Evolutionary conservation across 2,329 filamentous ascomycete species (phyloP).

Genomic region (Exutisphaerella laricina): DNA sequence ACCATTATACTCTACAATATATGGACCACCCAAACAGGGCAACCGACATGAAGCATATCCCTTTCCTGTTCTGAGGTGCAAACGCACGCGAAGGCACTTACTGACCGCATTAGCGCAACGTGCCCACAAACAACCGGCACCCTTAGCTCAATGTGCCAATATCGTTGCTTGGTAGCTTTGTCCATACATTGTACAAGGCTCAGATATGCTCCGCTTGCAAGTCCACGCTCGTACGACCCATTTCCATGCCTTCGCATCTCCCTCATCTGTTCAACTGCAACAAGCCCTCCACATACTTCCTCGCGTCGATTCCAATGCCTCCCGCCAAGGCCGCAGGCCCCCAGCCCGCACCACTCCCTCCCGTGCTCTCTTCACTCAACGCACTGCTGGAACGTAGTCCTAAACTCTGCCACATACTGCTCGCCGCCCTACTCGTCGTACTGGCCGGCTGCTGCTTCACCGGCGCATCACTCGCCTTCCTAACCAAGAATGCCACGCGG

Average conservation of each 20-base stretch:
- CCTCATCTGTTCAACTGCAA: constrained; percentile 56
- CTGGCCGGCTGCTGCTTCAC: constrained; percentile 7
- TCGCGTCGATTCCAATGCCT: constrained; percentile 71
- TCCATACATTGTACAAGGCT: no score
- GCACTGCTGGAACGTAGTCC: constrained; percentile 19
- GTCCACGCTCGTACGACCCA: no score
- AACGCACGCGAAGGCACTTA: no score
- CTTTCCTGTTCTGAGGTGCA: no score
- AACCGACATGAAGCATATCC: no score
- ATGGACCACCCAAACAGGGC: no score
- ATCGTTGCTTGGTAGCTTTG: no score
- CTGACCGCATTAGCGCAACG: no score
- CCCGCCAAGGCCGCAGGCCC: constrained; percentile 54
- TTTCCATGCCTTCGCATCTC: no score
- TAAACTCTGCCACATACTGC: constrained; percentile 29
- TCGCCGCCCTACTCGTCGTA: constrained; percentile 19
- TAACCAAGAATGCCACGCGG: constrained; percentile 40
- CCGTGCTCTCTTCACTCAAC: constrained; percentile 18
- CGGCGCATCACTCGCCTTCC: constrained; percentile 27
- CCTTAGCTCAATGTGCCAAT: no score
- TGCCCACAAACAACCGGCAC: no score
- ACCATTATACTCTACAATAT: no score
- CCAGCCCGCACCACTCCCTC: constrained; percentile 24
- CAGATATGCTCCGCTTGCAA: not conserved
- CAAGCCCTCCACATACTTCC: constrained; percentile 67